Percentiles rank a stretch among this genome's conserved stretches.
Evolutionary conservation across 192 early-diverging fungal genomes (phyloP).

Genomic region (Backusella circina): DNA sequence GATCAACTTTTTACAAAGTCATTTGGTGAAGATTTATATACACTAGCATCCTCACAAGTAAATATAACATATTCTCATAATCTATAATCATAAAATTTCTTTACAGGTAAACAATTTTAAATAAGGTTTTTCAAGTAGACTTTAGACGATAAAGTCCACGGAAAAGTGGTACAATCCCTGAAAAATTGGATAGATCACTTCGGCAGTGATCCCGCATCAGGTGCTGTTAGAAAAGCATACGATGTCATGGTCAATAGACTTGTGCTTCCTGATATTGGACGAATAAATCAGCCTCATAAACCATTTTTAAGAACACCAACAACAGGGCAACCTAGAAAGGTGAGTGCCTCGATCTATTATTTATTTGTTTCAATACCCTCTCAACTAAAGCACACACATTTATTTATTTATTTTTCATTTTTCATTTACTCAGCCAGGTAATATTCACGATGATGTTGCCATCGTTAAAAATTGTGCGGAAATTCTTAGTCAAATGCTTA

Average conservation of each 20-base stretch:
- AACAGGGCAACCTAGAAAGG: background rate
- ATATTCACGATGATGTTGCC: constrained; percentile 46
- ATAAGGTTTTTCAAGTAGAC: constrained; percentile 6
- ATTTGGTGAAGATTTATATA: constrained; percentile 28
- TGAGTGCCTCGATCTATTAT: background rate
- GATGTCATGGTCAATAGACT: constrained; percentile 10
- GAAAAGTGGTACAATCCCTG: constrained; percentile 20
- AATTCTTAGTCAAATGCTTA: constrained; percentile 46
- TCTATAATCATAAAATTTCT: background rate
- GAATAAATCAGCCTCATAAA: background rate
- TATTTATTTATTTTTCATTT: background rate
- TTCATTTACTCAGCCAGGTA: background rate
- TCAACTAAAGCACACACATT: background rate
- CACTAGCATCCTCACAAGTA: constrained; percentile 22
- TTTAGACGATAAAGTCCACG: constrained; percentile 20
- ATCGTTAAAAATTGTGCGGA: constrained; percentile 51
- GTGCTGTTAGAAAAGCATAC: constrained; percentile 18
- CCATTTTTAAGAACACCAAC: background rate
- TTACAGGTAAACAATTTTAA: background rate
- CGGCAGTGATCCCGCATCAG: constrained; percentile 20
- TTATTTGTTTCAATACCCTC: background rate
- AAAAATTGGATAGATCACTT: constrained; percentile 25
- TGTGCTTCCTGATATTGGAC: background rate
- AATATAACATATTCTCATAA: background rate
- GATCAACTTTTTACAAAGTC: constrained; percentile 30